Evolutionary conservation across 2,329 filamentous ascomycete species (phyloP), one percentile per base, ranked within the genome.

Genomic region (Aureobasidium sp.): DNA sequence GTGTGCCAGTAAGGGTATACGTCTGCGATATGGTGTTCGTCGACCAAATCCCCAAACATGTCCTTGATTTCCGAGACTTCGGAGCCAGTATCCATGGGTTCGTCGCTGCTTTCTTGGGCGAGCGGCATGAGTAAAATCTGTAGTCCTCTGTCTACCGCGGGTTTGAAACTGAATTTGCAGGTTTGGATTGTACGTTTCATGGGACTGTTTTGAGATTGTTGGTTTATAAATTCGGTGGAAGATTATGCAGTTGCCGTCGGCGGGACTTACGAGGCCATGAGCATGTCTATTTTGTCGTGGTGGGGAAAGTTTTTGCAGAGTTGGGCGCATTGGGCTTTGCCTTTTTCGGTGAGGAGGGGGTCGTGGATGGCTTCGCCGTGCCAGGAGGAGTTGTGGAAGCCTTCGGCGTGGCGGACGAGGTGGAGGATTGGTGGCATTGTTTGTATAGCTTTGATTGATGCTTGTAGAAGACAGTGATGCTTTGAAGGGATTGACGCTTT

Each of bases 121-220:
- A 88, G 84, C 0, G 90, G 90, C 17, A 94, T 76, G 1, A 86
- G 85, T 27, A 88, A 75, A 59, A 95, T 71, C 48, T 76, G 81
- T 59, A 81, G 70, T 3, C 77, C 75, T 60, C 75, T 74, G 22
- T 78, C 68, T 52, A 83, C 79, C 0, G 77, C 79, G 0, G 83
- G 78, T n/a, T 79, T 81, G 73, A 96, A 95, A 50, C 83, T 81
- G 60, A 85, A 76, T 39, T 91, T 79, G 35, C 88, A 86, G 2
- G 91, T 96, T 74, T 90, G 85, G 50, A 96, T 79, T 2, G 91
- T 94, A 65, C 91, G 85, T 57, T 87, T 85, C 67, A 96, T 81
- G 8, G 91, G 91, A 0, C 49, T 52, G n/a, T 24, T 9, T 24
- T 2, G 15, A 17, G 15, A 6, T 12, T 3, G 37, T 40, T 11